These are phyloP conservation scores for Tolypocladium ophioglossoides DNA, from an alignment of 2,329 filamentous ascomycete species.

Conservation along the genomic window DNA sequence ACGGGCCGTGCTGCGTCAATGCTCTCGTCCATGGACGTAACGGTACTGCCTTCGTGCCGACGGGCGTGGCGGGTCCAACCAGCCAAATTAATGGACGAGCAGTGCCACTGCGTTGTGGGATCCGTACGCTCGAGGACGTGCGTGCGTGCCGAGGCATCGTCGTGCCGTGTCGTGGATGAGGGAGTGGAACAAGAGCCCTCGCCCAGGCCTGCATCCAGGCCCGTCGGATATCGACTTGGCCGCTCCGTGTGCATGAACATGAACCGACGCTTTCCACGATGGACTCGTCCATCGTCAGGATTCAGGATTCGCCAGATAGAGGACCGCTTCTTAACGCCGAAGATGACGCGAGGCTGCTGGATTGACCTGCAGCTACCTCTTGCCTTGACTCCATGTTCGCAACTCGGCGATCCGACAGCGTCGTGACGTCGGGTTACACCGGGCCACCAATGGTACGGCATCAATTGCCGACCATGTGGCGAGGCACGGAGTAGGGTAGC, in stretches of 20 bases:
- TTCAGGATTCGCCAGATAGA: no score
- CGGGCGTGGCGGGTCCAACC: neutral
- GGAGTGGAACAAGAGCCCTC: no score
- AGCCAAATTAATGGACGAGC: neutral
- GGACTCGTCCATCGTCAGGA: neutral
- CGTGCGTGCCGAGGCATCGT: no score
- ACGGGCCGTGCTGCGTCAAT: neutral
- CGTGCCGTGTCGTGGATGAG: neutral
- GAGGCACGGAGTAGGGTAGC: neutral
- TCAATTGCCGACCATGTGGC: neutral
- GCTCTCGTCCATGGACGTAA: neutral
- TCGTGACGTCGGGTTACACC: neutral
- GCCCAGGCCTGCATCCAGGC: neutral
- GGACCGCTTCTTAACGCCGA: neutral
- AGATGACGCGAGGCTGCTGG: neutral
- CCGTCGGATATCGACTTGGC: neutral
- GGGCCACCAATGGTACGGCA: neutral
- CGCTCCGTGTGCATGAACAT: neutral
- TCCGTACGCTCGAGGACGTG: no score
- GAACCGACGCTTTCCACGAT: neutral
- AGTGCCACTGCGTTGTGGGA: neutral
- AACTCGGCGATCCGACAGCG: neutral
- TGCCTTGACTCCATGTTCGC: neutral
- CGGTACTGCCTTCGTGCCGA: neutral
- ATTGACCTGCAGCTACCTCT: neutral